Percentiles rank a stretch among this genome's conserved stretches.
Evolutionary conservation across 495 filamentous ascomycete genomes (phyloP).

Genomic region (Aspergillus funiculosus): DNA sequence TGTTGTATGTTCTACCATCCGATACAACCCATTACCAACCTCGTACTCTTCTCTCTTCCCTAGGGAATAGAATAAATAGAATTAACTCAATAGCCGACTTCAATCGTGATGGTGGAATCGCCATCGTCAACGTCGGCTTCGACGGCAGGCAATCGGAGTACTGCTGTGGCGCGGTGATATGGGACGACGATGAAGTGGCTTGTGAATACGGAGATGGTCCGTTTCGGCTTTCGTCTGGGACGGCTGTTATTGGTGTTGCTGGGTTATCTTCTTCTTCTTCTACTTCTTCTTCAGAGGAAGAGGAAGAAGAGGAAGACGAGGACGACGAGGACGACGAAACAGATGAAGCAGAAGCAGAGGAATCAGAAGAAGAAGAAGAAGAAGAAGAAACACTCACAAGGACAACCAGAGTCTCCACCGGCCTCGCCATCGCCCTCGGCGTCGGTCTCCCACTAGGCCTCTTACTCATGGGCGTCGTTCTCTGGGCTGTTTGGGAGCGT

Average conservation of each 20-base stretch:
- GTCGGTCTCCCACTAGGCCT: slow-evolving; percentile 8
- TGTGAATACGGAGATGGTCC: neutral
- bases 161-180: slow-evolving; percentile 5
- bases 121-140: neutral
- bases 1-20: slow-evolving; percentile 13
- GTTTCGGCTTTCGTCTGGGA: neutral
- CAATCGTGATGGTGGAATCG: neutral
- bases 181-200: neutral
- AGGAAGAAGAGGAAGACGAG: neutral
- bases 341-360: neutral
- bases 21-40: no score
- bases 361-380: neutral
- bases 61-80: neutral
- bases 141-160: neutral
- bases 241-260: neutral
- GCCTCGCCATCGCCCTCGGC: slow-evolving; percentile 3
- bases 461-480: neutral
- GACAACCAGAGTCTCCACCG: neutral
- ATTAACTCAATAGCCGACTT: neutral
- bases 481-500: slow-evolving; percentile 11
- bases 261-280: no score
- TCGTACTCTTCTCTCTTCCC: neutral
- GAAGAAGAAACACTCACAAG: neutral
- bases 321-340: neutral
- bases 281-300: no score